Percentiles rank a stretch among this genome's conserved stretches.
These are phyloP conservation scores for Neurospora sp. DNA, from an alignment of 495 filamentous ascomycete genomes.

Conservation along the genomic window DNA sequence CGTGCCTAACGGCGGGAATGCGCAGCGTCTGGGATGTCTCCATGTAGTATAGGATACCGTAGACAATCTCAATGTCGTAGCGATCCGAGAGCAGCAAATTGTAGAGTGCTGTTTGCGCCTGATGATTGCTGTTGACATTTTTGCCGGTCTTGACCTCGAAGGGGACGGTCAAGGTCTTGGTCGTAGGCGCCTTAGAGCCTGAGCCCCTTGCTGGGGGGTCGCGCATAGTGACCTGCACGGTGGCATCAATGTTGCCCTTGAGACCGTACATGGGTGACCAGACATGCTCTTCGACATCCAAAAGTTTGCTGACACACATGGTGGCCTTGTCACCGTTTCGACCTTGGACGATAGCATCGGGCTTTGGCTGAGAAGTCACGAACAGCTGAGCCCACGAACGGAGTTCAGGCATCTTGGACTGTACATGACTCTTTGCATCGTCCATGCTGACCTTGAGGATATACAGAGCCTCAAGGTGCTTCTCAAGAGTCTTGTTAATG, in stretches of 20 bases:
- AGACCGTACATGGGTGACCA: slow-evolving; percentile 97
- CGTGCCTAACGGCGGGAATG: slow-evolving; percentile 72
- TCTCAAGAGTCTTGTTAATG: slow-evolving; percentile 54
- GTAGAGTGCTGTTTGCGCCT: slow-evolving; percentile 90
- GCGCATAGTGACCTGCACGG: slow-evolving; percentile 75
- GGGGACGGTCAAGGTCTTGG: slow-evolving; percentile 63
- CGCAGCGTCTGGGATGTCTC: slow-evolving; percentile 77
- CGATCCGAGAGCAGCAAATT: slow-evolving; percentile 87
- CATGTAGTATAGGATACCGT: slow-evolving; percentile 89
- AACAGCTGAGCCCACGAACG: slow-evolving; percentile 76
- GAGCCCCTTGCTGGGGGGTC: slow-evolving; percentile 37
- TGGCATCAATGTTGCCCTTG: slow-evolving; percentile 98
- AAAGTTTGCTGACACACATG: slow-evolving; percentile 82
- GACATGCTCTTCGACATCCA: slow-evolving; percentile 94
- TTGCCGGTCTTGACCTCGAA: slow-evolving; percentile 94
- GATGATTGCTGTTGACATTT: slow-evolving; percentile 64
- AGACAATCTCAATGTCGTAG: slow-evolving; percentile 83
- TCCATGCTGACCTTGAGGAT: slow-evolving; percentile 63
- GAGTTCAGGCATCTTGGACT: slow-evolving; percentile 67
- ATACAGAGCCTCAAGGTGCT: slow-evolving; percentile 77
- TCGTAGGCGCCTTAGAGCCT: slow-evolving; percentile 28
- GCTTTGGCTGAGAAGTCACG: slow-evolving; percentile 58
- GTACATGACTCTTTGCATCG: slow-evolving; percentile 64
- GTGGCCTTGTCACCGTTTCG: slow-evolving; percentile 59
- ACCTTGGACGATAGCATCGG: slow-evolving; percentile 66